Conservation (phyloP, 2,329 filamentous ascomycete genomes). For the Sporothrix sp. region DNA sequence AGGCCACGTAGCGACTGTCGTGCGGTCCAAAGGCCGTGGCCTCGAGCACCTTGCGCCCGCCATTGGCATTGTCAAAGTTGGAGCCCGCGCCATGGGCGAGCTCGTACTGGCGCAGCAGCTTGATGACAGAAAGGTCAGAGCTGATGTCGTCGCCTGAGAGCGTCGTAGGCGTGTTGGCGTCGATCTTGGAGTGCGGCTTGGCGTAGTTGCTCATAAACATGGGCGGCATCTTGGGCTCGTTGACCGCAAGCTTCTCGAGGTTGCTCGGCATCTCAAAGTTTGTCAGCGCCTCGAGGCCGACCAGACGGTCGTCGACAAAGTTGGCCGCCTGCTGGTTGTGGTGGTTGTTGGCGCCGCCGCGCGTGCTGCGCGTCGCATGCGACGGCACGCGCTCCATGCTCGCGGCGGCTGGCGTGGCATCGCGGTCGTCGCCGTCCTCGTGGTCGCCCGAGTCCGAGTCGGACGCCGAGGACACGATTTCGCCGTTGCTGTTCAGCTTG, state of each 20-base stretch:
- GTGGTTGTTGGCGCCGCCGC: constrained; percentile 36
- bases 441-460: constrained; percentile 46
- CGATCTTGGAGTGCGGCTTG: constrained; percentile 45
- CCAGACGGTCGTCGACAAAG: constrained; percentile 46
- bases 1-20: constrained; percentile 39
- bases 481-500: constrained; percentile 40
- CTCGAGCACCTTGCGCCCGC: constrained; percentile 47
- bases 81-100: constrained; percentile 42
- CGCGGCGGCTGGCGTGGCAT: constrained; percentile 29
- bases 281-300: constrained; percentile 50
- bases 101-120: constrained; percentile 47
- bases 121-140: constrained; percentile 49
- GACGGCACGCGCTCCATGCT: constrained; percentile 56
- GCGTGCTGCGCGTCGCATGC: constrained; percentile 54
- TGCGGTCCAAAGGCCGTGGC: constrained; percentile 40
- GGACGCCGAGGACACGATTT: constrained; percentile 38
- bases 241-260: constrained; percentile 44
- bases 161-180: constrained; percentile 46
- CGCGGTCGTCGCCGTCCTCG: constrained; percentile 36
- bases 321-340: constrained; percentile 34
- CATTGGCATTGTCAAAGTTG: constrained; percentile 45
- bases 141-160: constrained; percentile 42
- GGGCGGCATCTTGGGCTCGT: constrained; percentile 50
- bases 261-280: constrained; percentile 51
- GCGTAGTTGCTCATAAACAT: constrained; percentile 48